phyloP scores from a whole-genome alignment of 1,139 yeast species.

The Spathaspora sp. region DNA sequence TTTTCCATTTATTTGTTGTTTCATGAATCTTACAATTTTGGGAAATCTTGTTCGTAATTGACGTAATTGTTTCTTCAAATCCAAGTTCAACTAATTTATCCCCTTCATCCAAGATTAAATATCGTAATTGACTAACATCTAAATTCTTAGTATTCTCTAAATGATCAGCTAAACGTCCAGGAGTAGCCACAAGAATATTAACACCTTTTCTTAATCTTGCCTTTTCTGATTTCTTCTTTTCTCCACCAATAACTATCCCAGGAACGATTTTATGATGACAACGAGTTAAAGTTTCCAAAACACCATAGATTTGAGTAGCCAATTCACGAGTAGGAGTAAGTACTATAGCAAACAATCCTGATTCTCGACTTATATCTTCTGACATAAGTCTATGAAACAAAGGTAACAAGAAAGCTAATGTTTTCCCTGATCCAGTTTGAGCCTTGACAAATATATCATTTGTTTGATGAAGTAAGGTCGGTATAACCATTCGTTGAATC shows the following conservation, averaged over 20 bases:
- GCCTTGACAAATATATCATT: constrained; percentile 85
- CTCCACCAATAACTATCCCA: constrained; percentile 93
- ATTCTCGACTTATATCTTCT: constrained; percentile 57
- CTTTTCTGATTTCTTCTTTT: constrained; percentile 88
- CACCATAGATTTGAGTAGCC: constrained; percentile 88
- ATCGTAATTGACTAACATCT: constrained; percentile 71
- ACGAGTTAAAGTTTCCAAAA: constrained; percentile 65
- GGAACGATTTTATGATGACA: constrained; percentile 86
- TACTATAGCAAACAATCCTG: constrained; percentile 86
- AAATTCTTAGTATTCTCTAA: constrained; percentile 78
- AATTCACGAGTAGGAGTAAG: constrained; percentile 92
- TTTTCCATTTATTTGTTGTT: constrained; percentile 41
- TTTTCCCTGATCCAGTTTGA: constrained; percentile 95
- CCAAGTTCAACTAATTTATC: constrained; percentile 94
- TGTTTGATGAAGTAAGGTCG: constrained; percentile 54
- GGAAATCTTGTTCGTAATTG: constrained; percentile 64
- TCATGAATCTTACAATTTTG: constrained; percentile 40
- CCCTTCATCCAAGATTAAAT: constrained; percentile 91
- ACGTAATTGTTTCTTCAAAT: constrained; percentile 86
- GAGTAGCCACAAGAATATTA: constrained; percentile 85
- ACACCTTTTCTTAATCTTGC: constrained; percentile 89
- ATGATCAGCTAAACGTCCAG: constrained; percentile 91
- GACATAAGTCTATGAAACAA: constrained; percentile 69
- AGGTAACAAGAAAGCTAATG: constrained; percentile 82
- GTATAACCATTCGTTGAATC: constrained; percentile 83